A percentile compares a stretch with the other conserved stretches of the same genome.
Conservation (phyloP, 352 stramenopile genomes). For the Peronosclerospora sorghi region DNA sequence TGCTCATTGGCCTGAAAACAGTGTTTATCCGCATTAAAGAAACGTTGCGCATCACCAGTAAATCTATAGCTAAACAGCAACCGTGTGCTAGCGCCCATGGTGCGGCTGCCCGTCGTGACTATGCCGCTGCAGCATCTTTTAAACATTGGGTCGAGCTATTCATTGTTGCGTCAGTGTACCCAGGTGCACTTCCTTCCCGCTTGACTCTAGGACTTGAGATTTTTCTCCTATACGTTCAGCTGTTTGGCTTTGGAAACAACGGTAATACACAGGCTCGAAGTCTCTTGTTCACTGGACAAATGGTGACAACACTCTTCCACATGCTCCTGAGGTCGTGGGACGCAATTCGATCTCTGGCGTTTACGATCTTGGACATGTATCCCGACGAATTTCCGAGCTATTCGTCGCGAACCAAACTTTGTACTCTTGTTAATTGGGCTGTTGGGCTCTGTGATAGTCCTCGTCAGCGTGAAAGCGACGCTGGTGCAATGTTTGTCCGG, state of each 20-base stretch:
- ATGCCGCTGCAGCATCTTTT: slow-evolving; percentile 33
- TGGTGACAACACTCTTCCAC: slow-evolving; percentile 61
- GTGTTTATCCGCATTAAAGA: slow-evolving; percentile 71
- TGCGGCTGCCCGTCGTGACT: slow-evolving; percentile 7
- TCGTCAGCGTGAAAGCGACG: slow-evolving; percentile 74
- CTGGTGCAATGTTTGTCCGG: slow-evolving; percentile 77
- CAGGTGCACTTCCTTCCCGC: slow-evolving; percentile 52
- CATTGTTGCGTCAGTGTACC: slow-evolving; percentile 48
- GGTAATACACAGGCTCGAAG: slow-evolving; percentile 6
- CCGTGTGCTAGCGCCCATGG: neutral
- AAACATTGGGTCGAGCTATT: slow-evolving; percentile 62
- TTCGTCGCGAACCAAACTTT: slow-evolving; percentile 26
- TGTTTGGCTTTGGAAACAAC: slow-evolving; percentile 39
- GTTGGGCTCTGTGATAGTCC: slow-evolving; percentile 59
- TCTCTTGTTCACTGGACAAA: slow-evolving; percentile 43
- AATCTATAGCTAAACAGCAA: slow-evolving; percentile 12
- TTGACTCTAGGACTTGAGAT: slow-evolving; percentile 65
- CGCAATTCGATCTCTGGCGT: slow-evolving; percentile 54
- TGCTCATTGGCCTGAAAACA: slow-evolving; percentile 62
- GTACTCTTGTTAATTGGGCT: slow-evolving; percentile 51
- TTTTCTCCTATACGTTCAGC: slow-evolving; percentile 52
- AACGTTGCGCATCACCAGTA: slow-evolving; percentile 39
- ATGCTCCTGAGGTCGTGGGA: slow-evolving; percentile 77
- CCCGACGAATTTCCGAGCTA: slow-evolving; percentile 51
- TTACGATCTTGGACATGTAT: slow-evolving; percentile 60